Conservation (phyloP, 2,329 filamentous ascomycete species). For the Chaetomium olivaceum region DNA sequence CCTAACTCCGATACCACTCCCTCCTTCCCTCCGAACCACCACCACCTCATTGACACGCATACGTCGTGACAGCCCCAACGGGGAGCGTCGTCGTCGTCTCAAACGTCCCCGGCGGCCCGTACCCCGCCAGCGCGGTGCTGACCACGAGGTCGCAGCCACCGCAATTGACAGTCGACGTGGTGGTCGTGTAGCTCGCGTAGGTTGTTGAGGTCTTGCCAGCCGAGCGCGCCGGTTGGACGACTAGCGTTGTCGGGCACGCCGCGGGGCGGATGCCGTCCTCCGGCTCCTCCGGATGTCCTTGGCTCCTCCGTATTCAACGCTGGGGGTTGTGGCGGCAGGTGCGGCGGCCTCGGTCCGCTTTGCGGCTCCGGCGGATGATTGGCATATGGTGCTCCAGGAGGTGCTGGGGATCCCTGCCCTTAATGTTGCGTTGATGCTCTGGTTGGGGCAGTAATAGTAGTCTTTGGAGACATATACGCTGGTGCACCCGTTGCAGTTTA, state of each 20-base stretch:
- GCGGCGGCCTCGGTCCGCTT: background rate
- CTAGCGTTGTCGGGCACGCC: constrained; percentile 31
- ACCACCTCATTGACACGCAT: constrained; percentile 27
- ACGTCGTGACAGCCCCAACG: constrained; percentile 30
- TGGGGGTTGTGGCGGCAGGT: constrained; percentile 11
- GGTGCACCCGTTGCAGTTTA: constrained; percentile 40
- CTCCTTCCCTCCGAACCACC: background rate
- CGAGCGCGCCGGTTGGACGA: constrained; percentile 29
- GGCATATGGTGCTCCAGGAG: constrained; percentile 36
- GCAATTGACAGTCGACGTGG: constrained; percentile 29
- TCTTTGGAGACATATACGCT: constrained; percentile 30
- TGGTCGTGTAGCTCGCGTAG: constrained; percentile 29
- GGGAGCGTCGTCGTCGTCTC: constrained; percentile 32
- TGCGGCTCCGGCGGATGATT: constrained; percentile 12
- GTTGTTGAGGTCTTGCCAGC: constrained; percentile 31
- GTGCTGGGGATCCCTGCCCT: constrained; percentile 33
- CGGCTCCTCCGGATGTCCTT: background rate
- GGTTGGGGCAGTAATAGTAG: constrained; percentile 35
- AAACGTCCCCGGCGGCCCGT: constrained; percentile 31
- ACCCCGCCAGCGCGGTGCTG: constrained; percentile 32
- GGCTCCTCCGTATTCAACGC: background rate
- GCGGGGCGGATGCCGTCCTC: background rate
- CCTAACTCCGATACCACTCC: background rate
- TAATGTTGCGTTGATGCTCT: constrained; percentile 28
- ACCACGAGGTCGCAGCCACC: constrained; percentile 30